Evolutionary conservation across 768 basidiomycete genomes (phyloP).

Genomic region (Lentinula aciculospora): DNA sequence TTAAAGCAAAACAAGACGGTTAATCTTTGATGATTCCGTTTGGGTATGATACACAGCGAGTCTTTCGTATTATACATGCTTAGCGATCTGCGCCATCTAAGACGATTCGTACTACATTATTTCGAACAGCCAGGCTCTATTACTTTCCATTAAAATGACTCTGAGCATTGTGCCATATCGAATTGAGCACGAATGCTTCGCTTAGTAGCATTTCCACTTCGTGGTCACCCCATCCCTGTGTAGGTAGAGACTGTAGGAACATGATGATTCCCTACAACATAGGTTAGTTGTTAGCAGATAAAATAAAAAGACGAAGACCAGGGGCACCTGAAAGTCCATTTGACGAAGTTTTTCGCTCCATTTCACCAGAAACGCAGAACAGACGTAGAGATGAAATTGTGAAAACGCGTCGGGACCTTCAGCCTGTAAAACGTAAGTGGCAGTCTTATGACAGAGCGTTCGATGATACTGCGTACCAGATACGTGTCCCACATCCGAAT

Average conservation of each 20-base stretch:
- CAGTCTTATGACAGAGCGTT: neutral
- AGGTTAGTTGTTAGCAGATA: neutral
- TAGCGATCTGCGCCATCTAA: neutral
- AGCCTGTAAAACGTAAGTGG: constrained; percentile 49
- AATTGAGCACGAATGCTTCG: constrained; percentile 92
- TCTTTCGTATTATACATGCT: constrained; percentile 1
- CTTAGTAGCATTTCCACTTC: constrained; percentile 93
- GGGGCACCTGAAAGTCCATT: constrained; percentile 98
- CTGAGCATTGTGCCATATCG: constrained; percentile 90
- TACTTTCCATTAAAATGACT: constrained; percentile 72
- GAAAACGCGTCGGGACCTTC: constrained; percentile 98
- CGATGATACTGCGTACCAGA: constrained; percentile 50
- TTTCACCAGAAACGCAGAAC: constrained; percentile 91
- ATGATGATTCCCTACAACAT: constrained; percentile 87
- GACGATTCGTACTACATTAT: neutral
- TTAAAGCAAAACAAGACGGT: constrained; percentile 31
- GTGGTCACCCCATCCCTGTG: constrained; percentile 92
- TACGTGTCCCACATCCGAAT: constrained; percentile 99
- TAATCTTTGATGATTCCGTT: constrained; percentile 8
- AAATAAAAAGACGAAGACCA: constrained; percentile 5
- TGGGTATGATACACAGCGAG: constrained; percentile 4
- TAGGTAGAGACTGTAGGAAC: constrained; percentile 92
- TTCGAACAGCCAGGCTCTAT: constrained; percentile 4
- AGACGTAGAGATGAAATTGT: constrained; percentile 97
- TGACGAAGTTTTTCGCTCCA: constrained; percentile 91